phyloP scores from a whole-genome alignment of 1,284 basidiomycete genomes.

The Fomitiporia mediterranea region DNA sequence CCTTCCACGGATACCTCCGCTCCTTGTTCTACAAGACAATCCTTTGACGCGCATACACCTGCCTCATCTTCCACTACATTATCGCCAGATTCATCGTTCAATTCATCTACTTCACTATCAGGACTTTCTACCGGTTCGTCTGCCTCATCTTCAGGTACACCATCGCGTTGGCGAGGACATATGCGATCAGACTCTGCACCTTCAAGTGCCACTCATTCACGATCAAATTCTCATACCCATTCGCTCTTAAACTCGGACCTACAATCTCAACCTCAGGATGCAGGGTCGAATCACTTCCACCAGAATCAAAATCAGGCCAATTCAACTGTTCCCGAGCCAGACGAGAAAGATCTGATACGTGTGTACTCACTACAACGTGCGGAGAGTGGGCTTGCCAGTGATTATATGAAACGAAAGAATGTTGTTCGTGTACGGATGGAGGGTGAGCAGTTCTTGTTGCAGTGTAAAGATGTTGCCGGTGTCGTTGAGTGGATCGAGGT shows the following conservation, averaged over 20 bases:
- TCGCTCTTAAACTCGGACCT: conserved; percentile 1
- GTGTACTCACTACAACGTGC: conserved; percentile 85
- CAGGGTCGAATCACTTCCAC: conserved; percentile 23
- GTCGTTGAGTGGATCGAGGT: conserved; percentile 98
- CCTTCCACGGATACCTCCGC: conserved; percentile 21
- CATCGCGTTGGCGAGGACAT: background rate
- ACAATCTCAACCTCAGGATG: conserved; percentile 13
- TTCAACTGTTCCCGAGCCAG: conserved; percentile 36
- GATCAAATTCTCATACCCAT: conserved; percentile 23
- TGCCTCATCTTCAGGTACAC: background rate
- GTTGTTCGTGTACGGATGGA: conserved; percentile 92
- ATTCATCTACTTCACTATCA: background rate
- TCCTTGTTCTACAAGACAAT: conserved; percentile 3
- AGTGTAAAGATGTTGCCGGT: conserved; percentile 79
- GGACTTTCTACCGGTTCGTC: background rate
- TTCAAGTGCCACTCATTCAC: background rate
- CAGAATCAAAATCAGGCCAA: conserved; percentile 20
- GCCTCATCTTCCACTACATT: background rate
- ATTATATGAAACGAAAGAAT: conserved; percentile 92
- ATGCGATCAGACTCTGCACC: conserved; percentile 1
- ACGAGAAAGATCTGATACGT: conserved; percentile 46
- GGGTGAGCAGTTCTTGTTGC: conserved; percentile 95
- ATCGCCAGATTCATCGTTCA: conserved; percentile 10
- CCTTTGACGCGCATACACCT: conserved; percentile 5
- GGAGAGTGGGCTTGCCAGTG: conserved; percentile 91